phyloP scores from a whole-genome alignment of 495 filamentous ascomycete genomes.

The Aspergillus olivimuriae region DNA sequence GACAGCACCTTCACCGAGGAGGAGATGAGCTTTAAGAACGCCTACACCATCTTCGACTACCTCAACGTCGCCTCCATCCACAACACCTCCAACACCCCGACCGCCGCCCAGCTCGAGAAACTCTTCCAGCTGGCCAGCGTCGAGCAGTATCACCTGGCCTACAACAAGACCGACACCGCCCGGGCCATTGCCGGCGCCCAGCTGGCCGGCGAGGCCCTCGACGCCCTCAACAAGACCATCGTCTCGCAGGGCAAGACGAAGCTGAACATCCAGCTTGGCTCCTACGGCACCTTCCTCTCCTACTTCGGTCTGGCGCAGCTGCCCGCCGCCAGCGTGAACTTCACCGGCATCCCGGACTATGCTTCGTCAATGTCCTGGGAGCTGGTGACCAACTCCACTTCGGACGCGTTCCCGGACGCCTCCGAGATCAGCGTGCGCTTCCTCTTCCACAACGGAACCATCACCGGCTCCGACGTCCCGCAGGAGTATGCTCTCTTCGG shows the following conservation, averaged over 20 bases:
- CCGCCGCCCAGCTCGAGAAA: slow-evolving; percentile 26
- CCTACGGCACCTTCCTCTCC: slow-evolving; percentile 44
- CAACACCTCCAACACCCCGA: slow-evolving; percentile 35
- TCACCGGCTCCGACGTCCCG: slow-evolving; percentile 18
- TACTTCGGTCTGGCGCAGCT: slow-evolving; percentile 48
- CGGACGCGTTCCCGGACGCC: slow-evolving; percentile 26
- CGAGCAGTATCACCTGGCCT: slow-evolving; percentile 48
- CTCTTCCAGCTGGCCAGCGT: slow-evolving; percentile 41
- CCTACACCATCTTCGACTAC: slow-evolving; percentile 58
- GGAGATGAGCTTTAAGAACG: slow-evolving; percentile 61
- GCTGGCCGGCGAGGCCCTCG: slow-evolving; percentile 41
- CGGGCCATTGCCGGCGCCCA: slow-evolving; percentile 43
- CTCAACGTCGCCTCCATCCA: slow-evolving; percentile 50
- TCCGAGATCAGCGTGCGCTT: slow-evolving; percentile 43
- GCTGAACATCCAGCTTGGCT: slow-evolving; percentile 43
- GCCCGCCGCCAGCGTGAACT: slow-evolving; percentile 21
- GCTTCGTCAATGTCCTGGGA: slow-evolving; percentile 50
- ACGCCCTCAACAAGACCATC: slow-evolving; percentile 40
- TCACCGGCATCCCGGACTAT: slow-evolving; percentile 46
- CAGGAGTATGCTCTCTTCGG: slow-evolving; percentile 41
- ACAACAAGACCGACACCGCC: slow-evolving; percentile 39
- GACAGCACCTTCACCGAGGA: slow-evolving; percentile 47
- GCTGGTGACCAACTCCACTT: slow-evolving; percentile 42
- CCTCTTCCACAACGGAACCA: slow-evolving; percentile 48
- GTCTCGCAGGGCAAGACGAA: slow-evolving; percentile 27